phyloP scores from a whole-genome alignment of 2,329 filamentous ascomycete species.

The Harringtonia aguacate region DNA sequence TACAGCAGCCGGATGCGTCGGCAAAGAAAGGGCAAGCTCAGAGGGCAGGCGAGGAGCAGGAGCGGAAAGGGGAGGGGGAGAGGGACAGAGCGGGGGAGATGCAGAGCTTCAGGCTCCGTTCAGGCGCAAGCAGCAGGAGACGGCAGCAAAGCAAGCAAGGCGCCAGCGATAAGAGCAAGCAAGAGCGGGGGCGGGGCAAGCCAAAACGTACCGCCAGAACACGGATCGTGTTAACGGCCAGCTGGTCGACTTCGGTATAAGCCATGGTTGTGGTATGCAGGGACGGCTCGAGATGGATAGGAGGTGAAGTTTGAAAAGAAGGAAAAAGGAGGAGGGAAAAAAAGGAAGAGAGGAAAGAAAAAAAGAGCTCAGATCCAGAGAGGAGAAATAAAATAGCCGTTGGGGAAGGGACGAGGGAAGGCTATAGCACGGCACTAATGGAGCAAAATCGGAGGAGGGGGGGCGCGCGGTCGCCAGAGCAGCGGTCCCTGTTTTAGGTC shows the following conservation, averaged over 20 bases:
- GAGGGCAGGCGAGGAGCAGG: no score
- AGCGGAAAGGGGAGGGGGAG: no score
- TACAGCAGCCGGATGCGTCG: no score
- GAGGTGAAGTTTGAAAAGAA: constrained; percentile 8
- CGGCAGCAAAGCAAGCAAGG: background rate
- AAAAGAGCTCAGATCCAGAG: background rate
- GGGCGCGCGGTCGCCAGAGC: background rate
- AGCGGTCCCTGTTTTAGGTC: background rate
- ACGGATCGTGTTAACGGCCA: constrained; percentile 97
- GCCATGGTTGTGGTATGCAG: constrained; percentile 54
- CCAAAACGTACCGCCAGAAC: constrained; percentile 76
- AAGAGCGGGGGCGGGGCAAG: constrained; percentile 12
- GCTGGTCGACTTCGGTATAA: constrained; percentile 77
- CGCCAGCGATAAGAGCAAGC: background rate
- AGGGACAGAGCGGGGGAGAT: no score
- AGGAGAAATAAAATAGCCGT: background rate
- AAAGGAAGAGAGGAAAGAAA: constrained; percentile 15
- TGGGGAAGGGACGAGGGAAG: constrained; percentile 3
- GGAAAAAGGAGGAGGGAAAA: constrained; percentile 14
- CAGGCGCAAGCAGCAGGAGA: no score
- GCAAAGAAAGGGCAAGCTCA: constrained; percentile 3
- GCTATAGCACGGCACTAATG: constrained; percentile 4
- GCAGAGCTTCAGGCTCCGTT: no score
- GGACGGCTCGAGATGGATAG: constrained; percentile 9
- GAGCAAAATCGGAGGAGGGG: constrained; percentile 6